Conservation (phyloP, 2,329 filamentous ascomycete species). For the Exophiala oligosperma region DNA sequence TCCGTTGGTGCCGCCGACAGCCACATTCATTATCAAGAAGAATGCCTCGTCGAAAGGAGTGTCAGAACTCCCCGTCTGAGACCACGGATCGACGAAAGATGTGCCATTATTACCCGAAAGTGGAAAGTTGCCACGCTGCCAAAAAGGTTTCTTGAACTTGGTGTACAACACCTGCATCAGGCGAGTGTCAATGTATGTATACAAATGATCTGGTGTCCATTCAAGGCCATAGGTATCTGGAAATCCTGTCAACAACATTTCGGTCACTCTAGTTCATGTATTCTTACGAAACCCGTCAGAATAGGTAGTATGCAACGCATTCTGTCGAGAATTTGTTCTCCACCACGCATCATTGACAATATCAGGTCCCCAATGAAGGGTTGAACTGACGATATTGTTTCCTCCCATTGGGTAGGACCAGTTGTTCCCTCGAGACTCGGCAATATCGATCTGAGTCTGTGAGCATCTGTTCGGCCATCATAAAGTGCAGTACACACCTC, state of each 20-base stretch:
- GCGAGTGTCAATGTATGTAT: conserved; percentile 80
- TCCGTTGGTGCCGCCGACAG: conserved; percentile 75
- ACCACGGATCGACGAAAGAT: conserved; percentile 64
- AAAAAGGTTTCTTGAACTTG: conserved; percentile 69
- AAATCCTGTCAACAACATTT: background rate
- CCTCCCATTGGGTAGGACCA: conserved; percentile 73
- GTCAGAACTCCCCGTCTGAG: conserved; percentile 57
- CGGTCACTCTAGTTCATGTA: background rate
- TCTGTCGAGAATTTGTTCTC: conserved; percentile 76
- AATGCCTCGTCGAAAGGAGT: conserved; percentile 76
- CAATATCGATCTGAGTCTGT: conserved; percentile 65
- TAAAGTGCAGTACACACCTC: conserved; percentile 44
- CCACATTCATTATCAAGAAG: conserved; percentile 74
- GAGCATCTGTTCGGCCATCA: background rate
- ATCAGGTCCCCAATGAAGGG: conserved; percentile 80
- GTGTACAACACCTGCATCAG: conserved; percentile 79
- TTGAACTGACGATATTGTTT: conserved; percentile 76
- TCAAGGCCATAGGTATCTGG: conserved; percentile 73
- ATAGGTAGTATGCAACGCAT: conserved; percentile 74
- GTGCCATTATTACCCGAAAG: conserved; percentile 65
- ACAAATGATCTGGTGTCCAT: conserved; percentile 85
- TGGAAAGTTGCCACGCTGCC: conserved; percentile 68
- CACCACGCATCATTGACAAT: conserved; percentile 74
- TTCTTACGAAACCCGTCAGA: conserved; percentile 55
- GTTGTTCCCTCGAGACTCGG: conserved; percentile 81